Evolutionary conservation across 192 early-diverging fungal species (phyloP).

Genomic region (Pilobolus umbonatus): DNA sequence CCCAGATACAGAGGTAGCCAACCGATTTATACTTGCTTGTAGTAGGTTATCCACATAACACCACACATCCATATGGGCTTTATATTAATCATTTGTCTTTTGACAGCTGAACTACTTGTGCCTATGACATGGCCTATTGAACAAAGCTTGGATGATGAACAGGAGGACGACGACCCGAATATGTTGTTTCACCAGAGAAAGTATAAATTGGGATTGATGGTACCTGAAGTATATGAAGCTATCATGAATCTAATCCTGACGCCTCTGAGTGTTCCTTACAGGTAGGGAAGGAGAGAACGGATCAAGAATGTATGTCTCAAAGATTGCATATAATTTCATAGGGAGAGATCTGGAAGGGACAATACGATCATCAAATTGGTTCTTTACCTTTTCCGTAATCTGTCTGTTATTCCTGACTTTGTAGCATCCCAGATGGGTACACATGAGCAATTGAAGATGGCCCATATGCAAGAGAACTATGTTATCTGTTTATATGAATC

Average conservation of each 20-base stretch:
- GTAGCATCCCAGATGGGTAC: constrained; percentile 52
- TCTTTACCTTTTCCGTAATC: constrained; percentile 73
- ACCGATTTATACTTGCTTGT: constrained; percentile 47
- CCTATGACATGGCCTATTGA: constrained; percentile 86
- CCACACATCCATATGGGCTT: neutral
- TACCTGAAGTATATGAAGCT: constrained; percentile 44
- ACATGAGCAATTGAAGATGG: constrained; percentile 48
- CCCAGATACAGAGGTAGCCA: constrained; percentile 26
- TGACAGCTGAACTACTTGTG: constrained; percentile 76
- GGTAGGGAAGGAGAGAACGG: constrained; percentile 20
- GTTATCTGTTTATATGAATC: constrained; percentile 45
- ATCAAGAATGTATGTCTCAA: neutral
- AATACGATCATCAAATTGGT: constrained; percentile 59
- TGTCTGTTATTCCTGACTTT: constrained; percentile 75
- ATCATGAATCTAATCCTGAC: constrained; percentile 49
- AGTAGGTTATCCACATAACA: constrained; percentile 22
- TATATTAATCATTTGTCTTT: neutral
- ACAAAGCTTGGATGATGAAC: constrained; percentile 50
- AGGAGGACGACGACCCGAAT: constrained; percentile 32
- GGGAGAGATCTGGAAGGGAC: constrained; percentile 56
- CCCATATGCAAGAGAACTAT: constrained; percentile 53
- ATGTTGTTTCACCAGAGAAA: constrained; percentile 49
- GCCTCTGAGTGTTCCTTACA: constrained; percentile 42
- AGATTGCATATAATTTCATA: constrained; percentile 10
- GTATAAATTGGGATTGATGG: constrained; percentile 74